Base-by-base conservation (phyloP, 441 rosid genomes). In the Gossypium armourianum region DNA sequence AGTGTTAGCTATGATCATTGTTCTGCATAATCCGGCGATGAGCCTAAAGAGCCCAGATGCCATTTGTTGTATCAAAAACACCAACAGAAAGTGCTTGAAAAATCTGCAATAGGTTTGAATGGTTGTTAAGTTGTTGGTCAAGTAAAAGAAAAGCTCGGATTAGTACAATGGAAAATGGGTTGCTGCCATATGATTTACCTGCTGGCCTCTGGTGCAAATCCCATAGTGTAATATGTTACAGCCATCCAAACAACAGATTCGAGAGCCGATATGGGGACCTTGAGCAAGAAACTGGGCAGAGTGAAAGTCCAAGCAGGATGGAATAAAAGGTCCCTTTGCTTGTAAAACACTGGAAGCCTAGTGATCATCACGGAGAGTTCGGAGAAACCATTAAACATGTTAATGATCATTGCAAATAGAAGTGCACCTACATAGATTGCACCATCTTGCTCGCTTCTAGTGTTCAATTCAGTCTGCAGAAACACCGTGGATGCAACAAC, bases 271-370 rank as follows among this genome's bases (percentile, higher is more conserved):
- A 84, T 78, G 0, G 99, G 99, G 19, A 94, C 63, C 40, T 76
- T 52, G 2, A 88, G 83, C 72, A 89, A 73, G 79, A 89, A 82
- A 47, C 83, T 86, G 1, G 97, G 97, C 15, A 94, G 73, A 0
- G 97, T 87, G 74, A 77, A 94, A 23, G 93, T 75, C 97, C 97
- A 90, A 1, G 88, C 80, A 1, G 98, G 98, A 40, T 92, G 86
- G 60, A 89, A 90, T 49, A 84, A 53, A 36, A 92, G 92, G 62
- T 93, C 98, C 54, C 98, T 87, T 32, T 93, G 97, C 86, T 92
- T 92, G 81, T 87, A 92, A 73, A 91, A 90, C 71, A 90, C 97
- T 0, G 96, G 97, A 75, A 94, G 93, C 73, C 97, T 86, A 61
- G 28, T 65, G 17, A 94, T 81, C 66, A 79, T 76, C 74, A 90